Conservation (phyloP, 176 grass and related monocot genomes). For the Saccharum officinarum region DNA sequence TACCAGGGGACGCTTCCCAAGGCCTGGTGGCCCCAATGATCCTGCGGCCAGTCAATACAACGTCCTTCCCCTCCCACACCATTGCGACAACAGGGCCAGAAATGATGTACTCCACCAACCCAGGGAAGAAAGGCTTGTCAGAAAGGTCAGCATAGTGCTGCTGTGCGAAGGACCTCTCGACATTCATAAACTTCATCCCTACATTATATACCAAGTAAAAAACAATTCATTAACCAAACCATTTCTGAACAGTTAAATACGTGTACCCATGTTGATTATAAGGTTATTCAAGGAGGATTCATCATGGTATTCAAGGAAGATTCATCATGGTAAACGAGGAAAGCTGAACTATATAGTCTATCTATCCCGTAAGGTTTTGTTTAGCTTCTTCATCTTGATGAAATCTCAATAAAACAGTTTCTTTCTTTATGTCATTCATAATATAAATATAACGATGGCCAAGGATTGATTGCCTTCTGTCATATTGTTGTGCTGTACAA, state of each 20-base stretch:
- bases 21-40: constrained; percentile 79
- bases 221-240: neutral
- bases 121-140: constrained; percentile 66
- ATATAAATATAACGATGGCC: neutral
- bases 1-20: constrained; percentile 64
- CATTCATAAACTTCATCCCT: constrained; percentile 75
- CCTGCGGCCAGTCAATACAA: constrained; percentile 59
- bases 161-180: constrained; percentile 73
- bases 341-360: neutral
- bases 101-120: constrained; percentile 76
- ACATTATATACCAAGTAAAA: neutral
- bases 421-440: neutral
- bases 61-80: constrained; percentile 82
- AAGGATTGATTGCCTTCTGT: neutral
- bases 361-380: neutral
- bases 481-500: neutral
- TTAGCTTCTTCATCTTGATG: neutral
- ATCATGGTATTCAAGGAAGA: neutral
- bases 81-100: constrained; percentile 79
- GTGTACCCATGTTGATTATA: neutral
- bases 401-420: neutral
- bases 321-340: neutral
- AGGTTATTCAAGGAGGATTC: neutral
- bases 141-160: constrained; percentile 81
- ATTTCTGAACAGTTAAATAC: no score